Evolutionary conservation across 495 filamentous ascomycete species (phyloP), one percentile per base, ranked within the genome.

Genomic region (Ramalina peruviana): DNA sequence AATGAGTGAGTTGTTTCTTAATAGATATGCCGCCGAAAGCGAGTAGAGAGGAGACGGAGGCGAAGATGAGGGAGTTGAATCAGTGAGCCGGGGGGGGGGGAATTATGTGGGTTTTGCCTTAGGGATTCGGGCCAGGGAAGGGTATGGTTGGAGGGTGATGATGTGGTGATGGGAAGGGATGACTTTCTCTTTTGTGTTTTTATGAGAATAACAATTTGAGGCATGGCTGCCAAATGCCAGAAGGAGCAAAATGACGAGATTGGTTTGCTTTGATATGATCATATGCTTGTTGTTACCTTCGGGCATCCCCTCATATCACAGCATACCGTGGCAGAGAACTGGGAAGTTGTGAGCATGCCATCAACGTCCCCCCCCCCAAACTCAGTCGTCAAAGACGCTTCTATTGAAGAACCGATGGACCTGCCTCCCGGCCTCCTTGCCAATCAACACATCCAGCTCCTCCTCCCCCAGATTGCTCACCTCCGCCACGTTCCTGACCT

Each of bases 381-480:
- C 12, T 56, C 54, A 60, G 10, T 60, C 65, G 16, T 81, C 79
- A 65, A 79, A 80, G 9, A 96, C 74, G 68, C 83, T 93, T 61
- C 81, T 78, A 55, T 82, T 83, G 57, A 98, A 97, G 58, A 97
- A 98, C 19, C 73, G 72, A 40, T 77, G 68, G 37, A 97, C 83
- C 70, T 84, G 77, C 58, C 79, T 77, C 21, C 78, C 92, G 3
- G 81, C 81, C 65, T 94, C 88, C 53, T 68, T 81, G 3, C 92
- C 92, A 13, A 98, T 79, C 49, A 90, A 51, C 21, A 70, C 69
- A 46, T 77, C 69, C 44, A 98, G 62, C 52, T 90, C 83, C 25
- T 78, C 78, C 44, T 82, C 73, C 38, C 70, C 73, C 79, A 94
- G 84, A 69, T 97, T 98, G 16, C 86, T 88, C 54, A 97, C 71